These are phyloP conservation scores for Aspergillus avenaceus DNA, from an alignment of 495 filamentous ascomycete genomes.

Conservation along the genomic window DNA sequence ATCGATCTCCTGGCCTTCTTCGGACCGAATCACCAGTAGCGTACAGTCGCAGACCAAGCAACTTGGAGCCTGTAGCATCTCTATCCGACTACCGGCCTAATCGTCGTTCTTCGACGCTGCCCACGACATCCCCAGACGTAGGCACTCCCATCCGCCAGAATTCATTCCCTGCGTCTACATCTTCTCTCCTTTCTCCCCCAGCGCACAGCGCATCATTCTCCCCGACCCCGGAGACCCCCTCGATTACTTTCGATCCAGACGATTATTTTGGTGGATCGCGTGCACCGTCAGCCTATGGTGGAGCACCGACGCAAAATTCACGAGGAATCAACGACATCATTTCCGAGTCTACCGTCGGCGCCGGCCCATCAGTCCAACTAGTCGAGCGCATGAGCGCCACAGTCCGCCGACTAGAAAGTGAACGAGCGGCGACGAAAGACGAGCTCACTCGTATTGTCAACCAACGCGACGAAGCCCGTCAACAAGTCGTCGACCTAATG, in stretches of 20 bases:
- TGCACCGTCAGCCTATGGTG: slow-evolving; percentile 53
- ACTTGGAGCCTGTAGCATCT: slow-evolving; percentile 30
- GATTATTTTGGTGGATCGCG: slow-evolving; percentile 59
- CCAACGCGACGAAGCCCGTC: slow-evolving; percentile 87
- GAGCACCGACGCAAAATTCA: slow-evolving; percentile 29
- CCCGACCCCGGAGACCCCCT: slow-evolving; percentile 49
- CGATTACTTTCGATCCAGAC: slow-evolving; percentile 59
- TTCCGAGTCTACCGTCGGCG: slow-evolving; percentile 80
- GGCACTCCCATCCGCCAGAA: slow-evolving; percentile 40
- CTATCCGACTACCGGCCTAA: slow-evolving; percentile 42
- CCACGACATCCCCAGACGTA: slow-evolving; percentile 35
- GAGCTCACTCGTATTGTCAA: slow-evolving; percentile 73
- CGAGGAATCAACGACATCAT: slow-evolving; percentile 82
- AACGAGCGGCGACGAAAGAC: slow-evolving; percentile 80
- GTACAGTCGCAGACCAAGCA: slow-evolving; percentile 42
- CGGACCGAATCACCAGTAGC: slow-evolving; percentile 45
- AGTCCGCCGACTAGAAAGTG: slow-evolving; percentile 84
- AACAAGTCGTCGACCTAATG: slow-evolving; percentile 85
- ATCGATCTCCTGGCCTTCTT: slow-evolving; percentile 36
- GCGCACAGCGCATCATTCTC: slow-evolving; percentile 27
- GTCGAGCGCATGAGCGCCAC: slow-evolving; percentile 95
- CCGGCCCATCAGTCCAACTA: slow-evolving; percentile 90
- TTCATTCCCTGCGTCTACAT: slow-evolving; percentile 38
- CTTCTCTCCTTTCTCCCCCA: slow-evolving; percentile 31
- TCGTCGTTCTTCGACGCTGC: slow-evolving; percentile 44